Evolutionary conservation across 352 stramenopile species (phyloP), one percentile per base, ranked within the genome.

Genomic region (Phytophthora citricola): DNA sequence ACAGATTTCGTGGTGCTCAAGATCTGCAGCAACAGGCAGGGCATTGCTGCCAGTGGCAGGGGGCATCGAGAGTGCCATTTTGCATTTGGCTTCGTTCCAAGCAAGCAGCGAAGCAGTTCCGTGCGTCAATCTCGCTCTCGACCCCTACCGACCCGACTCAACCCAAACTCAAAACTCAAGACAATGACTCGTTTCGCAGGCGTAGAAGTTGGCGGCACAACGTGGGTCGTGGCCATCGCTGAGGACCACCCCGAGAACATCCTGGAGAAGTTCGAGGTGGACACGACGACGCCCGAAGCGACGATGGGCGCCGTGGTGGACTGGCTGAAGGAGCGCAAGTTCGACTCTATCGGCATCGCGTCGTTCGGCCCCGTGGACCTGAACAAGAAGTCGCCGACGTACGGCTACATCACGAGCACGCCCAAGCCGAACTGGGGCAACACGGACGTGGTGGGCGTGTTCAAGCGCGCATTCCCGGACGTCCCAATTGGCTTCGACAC

Each of bases 341-440:
- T 94, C 62, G 87, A 95, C 62, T 73, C 82, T 39, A 92, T 95
- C 58, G 87, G 96, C 50, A 98, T 99, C 69, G 96, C 94, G 36
- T 98, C 89, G 45, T 99, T 99, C 71, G 95, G 94, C 24, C 94
- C 93, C 32, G 87, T 98, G 45, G 91, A 98, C 69, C 80, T 97
- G 34, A 89, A 92, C 71, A 80, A 77, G 36, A 61, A 73, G 39
- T 93, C 84, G 61, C 57, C 77, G 6, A 97, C 89, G 20, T 98
- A 98, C 75, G 96, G 96, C 48, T 98, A 91, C 83, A 97, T 99
- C 70, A 91, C 85, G n/a, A 95, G 81, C 50, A 98, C 93, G 43
- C 97, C 97, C 29, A 99, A 99, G 81, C 83, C 87, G 24, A 79
- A 92, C 66, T 99, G 95, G 97, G 79, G 66, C 59, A 81, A 95